These are phyloP conservation scores for Ruellia speciosa DNA, from an alignment of 305 asterid genomes.

Conservation along the genomic window DNA sequence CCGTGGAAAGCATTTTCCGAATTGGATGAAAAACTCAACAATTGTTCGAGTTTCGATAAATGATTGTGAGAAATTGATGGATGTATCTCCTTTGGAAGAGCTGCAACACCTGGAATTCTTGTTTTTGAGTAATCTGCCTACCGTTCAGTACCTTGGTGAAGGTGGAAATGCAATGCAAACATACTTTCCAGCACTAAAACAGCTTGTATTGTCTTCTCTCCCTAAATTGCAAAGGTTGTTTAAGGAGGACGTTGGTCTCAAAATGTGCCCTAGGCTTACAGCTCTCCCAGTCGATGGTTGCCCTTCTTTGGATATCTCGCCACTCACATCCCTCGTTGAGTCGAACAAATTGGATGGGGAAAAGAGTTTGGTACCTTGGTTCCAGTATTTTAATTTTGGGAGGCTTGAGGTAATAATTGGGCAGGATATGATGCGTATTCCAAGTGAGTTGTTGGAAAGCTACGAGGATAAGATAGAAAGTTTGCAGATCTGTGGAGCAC, in stretches of 20 bases:
- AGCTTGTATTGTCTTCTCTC: neutral
- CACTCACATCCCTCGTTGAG: constrained; percentile 4
- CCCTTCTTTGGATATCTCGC: constrained; percentile 16
- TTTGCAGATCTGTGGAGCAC: neutral
- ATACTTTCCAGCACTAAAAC: constrained; percentile 13
- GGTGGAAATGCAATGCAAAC: neutral
- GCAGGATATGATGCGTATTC: neutral
- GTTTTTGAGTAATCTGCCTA: neutral
- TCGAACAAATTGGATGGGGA: neutral
- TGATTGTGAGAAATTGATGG: constrained; percentile 10
- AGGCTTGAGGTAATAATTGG: neutral
- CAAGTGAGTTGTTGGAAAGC: neutral
- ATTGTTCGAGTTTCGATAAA: neutral
- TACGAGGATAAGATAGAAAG: neutral
- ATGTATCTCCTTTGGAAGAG: constrained; percentile 18
- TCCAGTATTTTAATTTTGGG: constrained; percentile 10
- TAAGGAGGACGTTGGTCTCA: constrained; percentile 5
- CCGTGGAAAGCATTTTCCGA: constrained; percentile 20
- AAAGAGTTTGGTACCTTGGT: too few relatives aligned
- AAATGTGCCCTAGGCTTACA: constrained; percentile 19
- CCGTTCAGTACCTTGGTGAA: constrained; percentile 9
- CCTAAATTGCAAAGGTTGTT: constrained; percentile 11
- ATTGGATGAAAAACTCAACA: constrained; percentile 23
- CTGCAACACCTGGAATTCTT: constrained; percentile 4
- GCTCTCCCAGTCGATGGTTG: neutral